A percentile compares a stretch with the other conserved stretches of the same genome.
These are phyloP conservation scores for Quercus agrifolia DNA, from an alignment of 306 rosid genomes.

Conservation along the genomic window DNA sequence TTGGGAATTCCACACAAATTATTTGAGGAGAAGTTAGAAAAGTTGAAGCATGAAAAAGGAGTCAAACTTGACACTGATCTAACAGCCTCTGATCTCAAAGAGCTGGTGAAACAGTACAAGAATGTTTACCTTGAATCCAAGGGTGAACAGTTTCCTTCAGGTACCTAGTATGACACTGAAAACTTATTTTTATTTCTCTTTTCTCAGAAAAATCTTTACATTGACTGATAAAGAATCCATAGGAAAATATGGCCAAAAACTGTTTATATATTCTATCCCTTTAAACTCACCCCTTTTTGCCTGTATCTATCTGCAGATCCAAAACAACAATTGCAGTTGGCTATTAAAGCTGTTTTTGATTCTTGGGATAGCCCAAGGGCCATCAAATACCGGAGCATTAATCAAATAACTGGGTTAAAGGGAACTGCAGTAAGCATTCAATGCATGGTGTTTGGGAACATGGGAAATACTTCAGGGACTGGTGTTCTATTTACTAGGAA, in stretches of 20 bases:
- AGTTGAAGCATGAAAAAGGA: conserved; percentile 51
- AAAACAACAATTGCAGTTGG: conserved; percentile 71
- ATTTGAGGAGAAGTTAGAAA: conserved; percentile 82
- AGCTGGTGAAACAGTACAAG: conserved; percentile 80
- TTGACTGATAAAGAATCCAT: not conserved
- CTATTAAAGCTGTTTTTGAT: conserved; percentile 88
- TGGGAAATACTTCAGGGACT: conserved; percentile 95
- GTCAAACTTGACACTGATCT: conserved; percentile 65
- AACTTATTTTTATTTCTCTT: conserved; percentile 15
- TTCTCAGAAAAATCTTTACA: not conserved
- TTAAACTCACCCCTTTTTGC: not conserved
- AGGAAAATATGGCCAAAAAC: not conserved
- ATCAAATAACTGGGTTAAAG: conserved; percentile 77
- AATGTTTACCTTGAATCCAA: conserved; percentile 61
- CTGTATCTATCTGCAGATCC: conserved; percentile 60
- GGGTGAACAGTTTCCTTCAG: conserved; percentile 83
- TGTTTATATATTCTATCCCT: not conserved
- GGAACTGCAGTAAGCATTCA: conserved; percentile 98
- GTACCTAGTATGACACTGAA: conserved; percentile 36
- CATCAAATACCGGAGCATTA: conserved; percentile 78
- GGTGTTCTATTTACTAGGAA: conserved; percentile 97
- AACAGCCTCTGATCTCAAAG: conserved; percentile 72
- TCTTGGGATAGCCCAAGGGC: conserved; percentile 99
- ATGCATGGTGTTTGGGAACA: conserved; percentile 92
- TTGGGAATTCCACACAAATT: conserved; percentile 79